phyloP scores from a whole-genome alignment of 768 basidiomycete genomes.

The Dacryopinax primogenitus region DNA sequence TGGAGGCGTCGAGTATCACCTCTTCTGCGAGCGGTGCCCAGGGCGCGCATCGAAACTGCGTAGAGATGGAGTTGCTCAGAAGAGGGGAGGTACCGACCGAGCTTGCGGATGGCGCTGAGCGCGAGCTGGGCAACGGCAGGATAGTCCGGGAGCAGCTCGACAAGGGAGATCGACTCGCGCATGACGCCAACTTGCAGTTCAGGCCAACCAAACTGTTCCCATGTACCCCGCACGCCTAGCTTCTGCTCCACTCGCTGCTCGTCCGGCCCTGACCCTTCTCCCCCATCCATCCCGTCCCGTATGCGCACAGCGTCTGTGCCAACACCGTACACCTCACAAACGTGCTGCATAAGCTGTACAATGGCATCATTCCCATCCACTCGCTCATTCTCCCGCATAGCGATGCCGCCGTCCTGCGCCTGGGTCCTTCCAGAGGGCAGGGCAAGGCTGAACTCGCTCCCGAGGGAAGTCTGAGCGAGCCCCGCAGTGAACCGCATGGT shows the following conservation, averaged over 20 bases:
- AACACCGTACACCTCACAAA: conserved; percentile 70
- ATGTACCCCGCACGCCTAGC: conserved; percentile 31
- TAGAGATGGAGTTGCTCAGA: conserved; percentile 73
- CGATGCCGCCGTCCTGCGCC: conserved; percentile 37
- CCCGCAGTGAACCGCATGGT: too few relatives aligned
- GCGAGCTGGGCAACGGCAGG: conserved; percentile 74
- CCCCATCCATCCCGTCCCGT: conserved; percentile 22
- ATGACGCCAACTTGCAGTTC: conserved; percentile 89
- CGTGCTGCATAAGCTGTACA: conserved; percentile 56
- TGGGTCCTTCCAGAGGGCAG: too few relatives aligned
- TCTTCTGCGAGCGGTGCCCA: conserved; percentile 61
- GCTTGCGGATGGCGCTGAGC: conserved; percentile 67
- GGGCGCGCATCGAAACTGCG: conserved; percentile 54
- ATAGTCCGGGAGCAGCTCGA: conserved; percentile 61
- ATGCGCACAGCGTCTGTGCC: conserved; percentile 59
- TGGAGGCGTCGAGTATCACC: conserved; percentile 58
- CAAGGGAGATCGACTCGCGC: conserved; percentile 80
- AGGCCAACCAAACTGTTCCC: conserved; percentile 68
- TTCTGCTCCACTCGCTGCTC: conserved; percentile 30
- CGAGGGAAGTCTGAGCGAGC: too few relatives aligned
- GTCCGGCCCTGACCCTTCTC: conserved; percentile 11
- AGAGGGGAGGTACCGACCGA: conserved; percentile 54
- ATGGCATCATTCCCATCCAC: conserved; percentile 71
- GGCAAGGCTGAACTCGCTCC: too few relatives aligned
- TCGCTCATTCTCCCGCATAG: conserved; percentile 59